Percentiles rank a stretch among this genome's conserved stretches.
phyloP scores from a whole-genome alignment of 2,329 filamentous ascomycete species.

The Emmonsiellopsis sp. region DNA sequence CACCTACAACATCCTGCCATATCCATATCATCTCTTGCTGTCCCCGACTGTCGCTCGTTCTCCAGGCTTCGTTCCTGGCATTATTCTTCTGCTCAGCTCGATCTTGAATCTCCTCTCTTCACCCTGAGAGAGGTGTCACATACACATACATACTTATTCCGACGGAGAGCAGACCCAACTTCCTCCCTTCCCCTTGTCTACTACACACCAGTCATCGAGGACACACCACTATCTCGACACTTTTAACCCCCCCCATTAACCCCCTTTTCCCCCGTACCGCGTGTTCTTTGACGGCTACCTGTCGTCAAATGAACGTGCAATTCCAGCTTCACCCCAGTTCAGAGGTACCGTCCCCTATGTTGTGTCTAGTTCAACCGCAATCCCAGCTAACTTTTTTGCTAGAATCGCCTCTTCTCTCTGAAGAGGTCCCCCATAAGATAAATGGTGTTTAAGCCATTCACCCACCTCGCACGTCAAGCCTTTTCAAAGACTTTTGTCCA shows the following conservation, averaged over 20 bases:
- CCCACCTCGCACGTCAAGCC: conserved; percentile 90
- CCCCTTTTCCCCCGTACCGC: conserved; percentile 33
- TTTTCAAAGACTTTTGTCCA: conserved; percentile 94
- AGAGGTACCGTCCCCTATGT: conserved; percentile 41
- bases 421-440: conserved; percentile 64
- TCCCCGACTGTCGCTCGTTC: no score
- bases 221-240: neutral
- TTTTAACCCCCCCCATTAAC: neutral
- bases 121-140: no score
- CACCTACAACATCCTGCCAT: no score
- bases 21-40: no score
- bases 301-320: conserved; percentile 99
- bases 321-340: conserved; percentile 50
- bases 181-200: no score
- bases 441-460: conserved; percentile 71
- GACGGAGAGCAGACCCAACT: no score
- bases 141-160: no score
- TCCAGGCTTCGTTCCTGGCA: no score
- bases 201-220: neutral
- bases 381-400: conserved; percentile 13
- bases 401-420: conserved; percentile 51
- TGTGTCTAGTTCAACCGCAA: no score
- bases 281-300: conserved; percentile 80
- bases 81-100: no score
- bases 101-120: no score